A percentile compares a stretch with the other conserved stretches of the same genome.
These are phyloP conservation scores for Tuber indicum DNA, from an alignment of 495 filamentous ascomycete species.

Conservation along the genomic window DNA sequence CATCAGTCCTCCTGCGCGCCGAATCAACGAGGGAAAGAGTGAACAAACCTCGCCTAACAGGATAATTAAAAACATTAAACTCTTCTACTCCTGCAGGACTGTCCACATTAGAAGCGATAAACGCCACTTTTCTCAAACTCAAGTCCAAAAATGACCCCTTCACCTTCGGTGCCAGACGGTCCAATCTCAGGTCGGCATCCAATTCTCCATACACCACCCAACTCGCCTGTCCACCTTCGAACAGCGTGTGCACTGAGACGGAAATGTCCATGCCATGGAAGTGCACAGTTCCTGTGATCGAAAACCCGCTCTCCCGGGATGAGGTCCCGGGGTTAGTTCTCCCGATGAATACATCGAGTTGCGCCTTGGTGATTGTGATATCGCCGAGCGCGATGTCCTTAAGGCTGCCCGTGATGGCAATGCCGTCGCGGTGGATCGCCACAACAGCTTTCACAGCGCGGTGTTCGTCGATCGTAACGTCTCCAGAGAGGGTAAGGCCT, in stretches of 20 bases:
- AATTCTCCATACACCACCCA: conserved; percentile 33
- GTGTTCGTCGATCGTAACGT: conserved; percentile 23
- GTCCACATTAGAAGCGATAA: conserved; percentile 25
- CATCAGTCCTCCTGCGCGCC: background rate
- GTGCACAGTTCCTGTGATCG: conserved; percentile 25
- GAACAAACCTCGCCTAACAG: conserved; percentile 23
- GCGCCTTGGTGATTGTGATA: conserved; percentile 18
- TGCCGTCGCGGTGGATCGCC: conserved; percentile 23
- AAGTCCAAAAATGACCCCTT: conserved; percentile 31
- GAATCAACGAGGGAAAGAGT: background rate
- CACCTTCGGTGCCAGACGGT: conserved; percentile 13
- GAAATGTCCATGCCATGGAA: conserved; percentile 18
- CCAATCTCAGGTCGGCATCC: conserved; percentile 10
- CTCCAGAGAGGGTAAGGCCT: conserved; percentile 20
- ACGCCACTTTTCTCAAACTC: conserved; percentile 21
- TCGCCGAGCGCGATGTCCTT: conserved; percentile 18
- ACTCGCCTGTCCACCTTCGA: conserved; percentile 16
- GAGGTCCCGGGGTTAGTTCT: conserved; percentile 15
- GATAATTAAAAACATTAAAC: conserved; percentile 29
- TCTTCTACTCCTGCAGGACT: conserved; percentile 10
- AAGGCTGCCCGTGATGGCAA: conserved; percentile 22
- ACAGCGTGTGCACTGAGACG: conserved; percentile 19
- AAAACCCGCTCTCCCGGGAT: conserved; percentile 23
- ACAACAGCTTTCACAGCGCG: conserved; percentile 12
- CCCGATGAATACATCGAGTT: conserved; percentile 25